phyloP scores from a whole-genome alignment of 2,329 filamentous ascomycete genomes.

The Colletotrichum tanaceti region DNA sequence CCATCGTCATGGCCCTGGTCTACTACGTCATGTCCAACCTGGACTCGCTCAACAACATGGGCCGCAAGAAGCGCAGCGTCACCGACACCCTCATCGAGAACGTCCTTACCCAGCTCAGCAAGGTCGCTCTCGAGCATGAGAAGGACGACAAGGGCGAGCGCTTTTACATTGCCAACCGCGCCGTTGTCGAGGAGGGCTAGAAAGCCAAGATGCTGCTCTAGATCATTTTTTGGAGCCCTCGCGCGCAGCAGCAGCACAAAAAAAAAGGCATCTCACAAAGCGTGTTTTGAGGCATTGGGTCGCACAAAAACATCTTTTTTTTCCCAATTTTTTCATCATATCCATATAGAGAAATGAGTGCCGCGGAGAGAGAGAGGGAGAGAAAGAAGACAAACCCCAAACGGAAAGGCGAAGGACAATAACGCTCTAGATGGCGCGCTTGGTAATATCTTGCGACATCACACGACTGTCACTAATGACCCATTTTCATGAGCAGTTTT shows the following conservation, averaged over 20 bases:
- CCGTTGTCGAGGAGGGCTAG: conserved; percentile 41
- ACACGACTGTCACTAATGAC: conserved; percentile 24
- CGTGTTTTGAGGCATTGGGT: conserved; percentile 25
- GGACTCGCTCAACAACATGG: conserved; percentile 69
- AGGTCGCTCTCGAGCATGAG: conserved; percentile 71
- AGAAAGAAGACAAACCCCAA: conserved; percentile 12
- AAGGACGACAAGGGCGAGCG: conserved; percentile 55
- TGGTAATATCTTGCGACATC: conserved; percentile 20
- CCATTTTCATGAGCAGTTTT: conserved; percentile 22
- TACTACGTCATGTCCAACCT: conserved; percentile 72
- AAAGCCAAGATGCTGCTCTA: conserved; percentile 1
- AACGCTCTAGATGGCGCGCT: conserved; percentile 10
- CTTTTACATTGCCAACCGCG: conserved; percentile 41
- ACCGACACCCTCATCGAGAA: conserved; percentile 43
- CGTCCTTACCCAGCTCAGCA: conserved; percentile 69
- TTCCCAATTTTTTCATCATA: conserved; percentile 8
- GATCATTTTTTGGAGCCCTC: conserved; percentile 10
- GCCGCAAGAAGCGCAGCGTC: conserved; percentile 67
- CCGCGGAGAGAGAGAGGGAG: background rate
- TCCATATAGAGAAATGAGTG: conserved; percentile 22
- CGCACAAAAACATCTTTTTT: conserved; percentile 8
- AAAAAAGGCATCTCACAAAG: conserved; percentile 23
- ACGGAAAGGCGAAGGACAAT: conserved; percentile 23
- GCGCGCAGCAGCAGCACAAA: background rate
- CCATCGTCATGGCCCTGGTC: conserved; percentile 73